A percentile compares a stretch with the other conserved stretches of the same genome.
Evolutionary conservation across 768 basidiomycete genomes (phyloP).

Genomic region (Hortiboletus flavorubellus): DNA sequence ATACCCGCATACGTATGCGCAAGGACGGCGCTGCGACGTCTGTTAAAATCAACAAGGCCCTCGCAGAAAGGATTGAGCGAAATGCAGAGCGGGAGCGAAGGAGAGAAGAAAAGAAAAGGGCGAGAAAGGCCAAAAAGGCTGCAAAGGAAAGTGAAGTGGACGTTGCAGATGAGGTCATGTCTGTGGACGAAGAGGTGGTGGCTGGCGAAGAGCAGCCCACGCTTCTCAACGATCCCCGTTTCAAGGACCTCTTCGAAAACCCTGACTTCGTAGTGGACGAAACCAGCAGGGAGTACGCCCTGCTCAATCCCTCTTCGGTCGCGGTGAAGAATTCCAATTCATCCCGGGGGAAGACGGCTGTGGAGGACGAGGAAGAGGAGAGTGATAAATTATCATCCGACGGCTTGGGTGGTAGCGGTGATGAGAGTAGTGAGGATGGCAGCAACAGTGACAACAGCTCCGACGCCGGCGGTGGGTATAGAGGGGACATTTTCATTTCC

Average conservation of each 20-base stretch:
- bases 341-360: conserved; percentile 63
- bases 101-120: conserved; percentile 52
- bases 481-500: conserved; percentile 9
- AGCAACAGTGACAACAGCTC: conserved; percentile 48
- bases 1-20: conserved; percentile 82
- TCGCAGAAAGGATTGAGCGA: conserved; percentile 78
- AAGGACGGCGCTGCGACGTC: conserved; percentile 44
- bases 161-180: conserved; percentile 32
- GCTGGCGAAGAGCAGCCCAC: conserved; percentile 33
- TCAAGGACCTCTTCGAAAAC: conserved; percentile 86
- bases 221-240: conserved; percentile 83
- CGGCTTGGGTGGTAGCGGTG: conserved; percentile 42
- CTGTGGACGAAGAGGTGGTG: conserved; percentile 25
- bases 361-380: conserved; percentile 88
- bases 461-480: conserved; percentile 51
- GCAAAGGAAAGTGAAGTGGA: conserved; percentile 34
- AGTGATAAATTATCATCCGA: conserved; percentile 67
- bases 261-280: conserved; percentile 93
- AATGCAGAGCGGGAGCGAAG: conserved; percentile 51
- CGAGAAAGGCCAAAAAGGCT: conserved; percentile 40
- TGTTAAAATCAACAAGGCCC: conserved; percentile 60
- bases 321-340: conserved; percentile 44
- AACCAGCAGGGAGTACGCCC: conserved; percentile 78
- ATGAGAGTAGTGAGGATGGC: conserved; percentile 45
- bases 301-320: conserved; percentile 88